Base-by-base conservation (phyloP, 1,284 basidiomycete genomes). In the Trichosporon sp. region DNA sequence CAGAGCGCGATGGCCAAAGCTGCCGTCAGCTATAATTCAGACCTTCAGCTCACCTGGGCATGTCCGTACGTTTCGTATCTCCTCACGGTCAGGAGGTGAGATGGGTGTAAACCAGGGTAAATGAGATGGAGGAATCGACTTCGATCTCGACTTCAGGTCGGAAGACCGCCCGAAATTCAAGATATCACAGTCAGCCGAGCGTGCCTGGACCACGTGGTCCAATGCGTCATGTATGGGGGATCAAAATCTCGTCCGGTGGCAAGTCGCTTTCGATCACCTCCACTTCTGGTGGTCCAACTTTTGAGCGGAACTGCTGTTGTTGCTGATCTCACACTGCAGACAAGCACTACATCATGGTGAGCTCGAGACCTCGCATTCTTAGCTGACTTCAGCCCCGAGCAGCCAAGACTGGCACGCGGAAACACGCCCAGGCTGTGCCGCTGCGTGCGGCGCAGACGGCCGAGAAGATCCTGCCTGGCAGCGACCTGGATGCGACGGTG, bases 321-420 rank as follows among this genome's bases (percentile, higher is more conserved):
- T 13, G 32, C 57, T 4, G 54, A n/a, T 5, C 31, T 33, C 7
- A n/a, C 33, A 33, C 56, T 10, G 2, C 44, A 49, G 19, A 49
- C 54, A n/a, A 59, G 34, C 11, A 31, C 56, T 19, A 37, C 33
- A 44, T 10, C 29, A 66, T 66, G 65, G 65, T 67, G 56, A 44
- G 63, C 37, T 3, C 21, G 9, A 10, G 5, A 3, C 10, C 2
- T 1, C 9, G 1, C 19, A 3, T 11, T 3, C 27, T 2, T 4
- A 32, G 49, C 66, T 68, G 49, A 66, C 59, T 4, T 3, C 65
- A 75, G 74, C 74, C 74, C 19, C 70, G 71, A 64, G 70, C 66
- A 33, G 57, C 67, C 14, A 60, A 69, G 60, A 72, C 67, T 56
- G 37, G 49, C 9, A 56, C 58, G 13, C 59, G 66, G 36, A 63